phyloP scores from a whole-genome alignment of 164 flowering plant species.

The Vitis rupestris region DNA sequence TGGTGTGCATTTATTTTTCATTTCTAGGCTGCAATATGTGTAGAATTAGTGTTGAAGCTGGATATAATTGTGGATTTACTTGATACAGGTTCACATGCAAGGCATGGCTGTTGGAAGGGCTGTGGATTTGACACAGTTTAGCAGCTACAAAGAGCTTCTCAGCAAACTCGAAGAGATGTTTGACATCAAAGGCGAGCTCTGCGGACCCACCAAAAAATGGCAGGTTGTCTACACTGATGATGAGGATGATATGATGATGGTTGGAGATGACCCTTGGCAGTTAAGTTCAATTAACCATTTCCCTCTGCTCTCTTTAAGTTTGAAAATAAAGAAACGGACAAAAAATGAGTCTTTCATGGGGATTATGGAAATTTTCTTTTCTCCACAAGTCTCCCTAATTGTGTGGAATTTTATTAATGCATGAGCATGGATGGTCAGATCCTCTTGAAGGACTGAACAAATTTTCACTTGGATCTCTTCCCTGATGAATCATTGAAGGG shows the following conservation, averaged over 20 bases:
- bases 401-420: too few species aligned
- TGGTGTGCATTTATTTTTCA: too few species aligned
- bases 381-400: too few species aligned
- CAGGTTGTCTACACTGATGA: too few species aligned
- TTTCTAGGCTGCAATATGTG: too few species aligned
- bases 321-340: neutral
- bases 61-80: too few species aligned
- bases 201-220: neutral
- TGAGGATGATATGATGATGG: too few species aligned
- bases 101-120: slow-evolving; percentile 6
- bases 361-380: neutral
- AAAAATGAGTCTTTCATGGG: neutral
- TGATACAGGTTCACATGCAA: slow-evolving; percentile 5
- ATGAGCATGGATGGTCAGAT: too few species aligned
- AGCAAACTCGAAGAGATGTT: slow-evolving; percentile 2
- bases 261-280: neutral
- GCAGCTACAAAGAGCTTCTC: slow-evolving; percentile 1
- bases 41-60: too few species aligned
- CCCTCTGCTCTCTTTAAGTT: neutral
- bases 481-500: too few species aligned
- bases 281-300: neutral
- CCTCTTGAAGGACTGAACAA: too few species aligned
- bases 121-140: slow-evolving; percentile 1
- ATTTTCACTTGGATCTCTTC: too few species aligned
- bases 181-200: neutral